These are phyloP conservation scores for Gaillardinia entomophila DNA, from an alignment of 805 yeast genomes.

Conservation along the genomic window DNA sequence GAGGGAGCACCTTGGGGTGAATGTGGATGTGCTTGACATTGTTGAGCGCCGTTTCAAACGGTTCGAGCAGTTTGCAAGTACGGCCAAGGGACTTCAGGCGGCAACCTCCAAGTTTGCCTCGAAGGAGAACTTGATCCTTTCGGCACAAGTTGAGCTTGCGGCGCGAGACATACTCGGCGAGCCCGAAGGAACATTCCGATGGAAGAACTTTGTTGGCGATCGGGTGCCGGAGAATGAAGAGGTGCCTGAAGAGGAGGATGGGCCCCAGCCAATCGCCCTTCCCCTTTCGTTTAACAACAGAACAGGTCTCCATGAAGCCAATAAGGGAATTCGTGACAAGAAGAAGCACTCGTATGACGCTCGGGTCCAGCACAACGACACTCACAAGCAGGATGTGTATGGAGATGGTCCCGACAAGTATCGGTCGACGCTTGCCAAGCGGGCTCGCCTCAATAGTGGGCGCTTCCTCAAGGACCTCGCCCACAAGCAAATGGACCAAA, in stretches of 20 bases:
- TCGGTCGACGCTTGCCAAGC: slow-evolving; percentile 39
- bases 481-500: slow-evolving; percentile 35
- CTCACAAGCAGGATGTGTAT: slow-evolving; percentile 65
- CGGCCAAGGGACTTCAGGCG: slow-evolving; percentile 35
- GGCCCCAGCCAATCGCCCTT: slow-evolving; percentile 30
- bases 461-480: slow-evolving; percentile 55
- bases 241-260: slow-evolving; percentile 16
- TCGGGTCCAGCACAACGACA: slow-evolving; percentile 62
- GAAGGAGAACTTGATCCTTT: slow-evolving; percentile 31
- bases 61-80: slow-evolving; percentile 41
- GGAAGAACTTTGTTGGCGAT: slow-evolving; percentile 29
- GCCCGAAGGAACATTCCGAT: slow-evolving; percentile 43
- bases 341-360: slow-evolving; percentile 79
- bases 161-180: slow-evolving; percentile 58
- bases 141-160: slow-evolving; percentile 73
- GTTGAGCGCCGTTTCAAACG: slow-evolving; percentile 66
- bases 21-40: slow-evolving; percentile 77
- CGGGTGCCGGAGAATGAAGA: slow-evolving; percentile 8
- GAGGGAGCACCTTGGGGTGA: slow-evolving; percentile 96
- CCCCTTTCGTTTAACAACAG: slow-evolving; percentile 75
- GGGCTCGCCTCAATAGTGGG: slow-evolving; percentile 50
- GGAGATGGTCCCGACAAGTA: slow-evolving; percentile 72
- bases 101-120: slow-evolving; percentile 38
- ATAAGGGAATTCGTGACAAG: slow-evolving; percentile 76
- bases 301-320: slow-evolving; percentile 72